phyloP scores from a whole-genome alignment of 805 yeast species.

The Starmerella sp. region DNA sequence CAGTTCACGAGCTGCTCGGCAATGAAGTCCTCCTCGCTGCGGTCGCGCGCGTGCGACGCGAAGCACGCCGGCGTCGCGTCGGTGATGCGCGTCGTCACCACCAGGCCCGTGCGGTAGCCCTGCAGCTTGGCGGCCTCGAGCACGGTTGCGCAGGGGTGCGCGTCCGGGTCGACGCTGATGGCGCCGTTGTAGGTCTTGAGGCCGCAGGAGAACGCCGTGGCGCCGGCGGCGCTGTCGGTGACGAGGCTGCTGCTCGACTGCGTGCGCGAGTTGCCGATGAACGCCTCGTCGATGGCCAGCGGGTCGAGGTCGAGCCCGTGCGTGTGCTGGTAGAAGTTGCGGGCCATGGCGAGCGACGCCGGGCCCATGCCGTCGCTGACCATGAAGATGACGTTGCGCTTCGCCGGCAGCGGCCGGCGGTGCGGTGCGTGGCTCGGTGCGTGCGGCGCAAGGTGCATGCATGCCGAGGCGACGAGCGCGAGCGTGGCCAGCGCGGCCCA shows the following conservation, averaged over 20 bases:
- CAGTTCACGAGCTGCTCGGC: constrained; percentile 77
- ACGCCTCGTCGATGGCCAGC: constrained; percentile 55
- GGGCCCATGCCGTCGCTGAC: constrained; percentile 97
- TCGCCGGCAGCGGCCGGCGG: neutral
- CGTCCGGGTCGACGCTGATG: constrained; percentile 64
- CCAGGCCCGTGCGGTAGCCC: constrained; percentile 79
- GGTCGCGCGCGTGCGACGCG: constrained; percentile 62
- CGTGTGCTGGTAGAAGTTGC: constrained; percentile 58
- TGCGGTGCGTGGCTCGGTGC: neutral
- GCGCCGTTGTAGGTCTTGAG: constrained; percentile 81
- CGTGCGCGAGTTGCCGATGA: constrained; percentile 79
- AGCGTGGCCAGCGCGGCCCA: constrained; percentile 9
- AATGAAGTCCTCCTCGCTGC: constrained; percentile 72
- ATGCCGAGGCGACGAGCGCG: neutral
- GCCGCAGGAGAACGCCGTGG: constrained; percentile 84
- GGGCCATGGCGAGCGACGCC: constrained; percentile 65
- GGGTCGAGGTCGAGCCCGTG: constrained; percentile 37
- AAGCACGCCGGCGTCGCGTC: constrained; percentile 95
- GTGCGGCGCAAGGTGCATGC: neutral
- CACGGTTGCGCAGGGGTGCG: constrained; percentile 74
- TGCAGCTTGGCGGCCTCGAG: constrained; percentile 74
- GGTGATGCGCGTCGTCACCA: constrained; percentile 82
- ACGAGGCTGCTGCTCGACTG: constrained; percentile 63
- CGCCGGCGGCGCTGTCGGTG: constrained; percentile 96
- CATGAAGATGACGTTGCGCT: constrained; percentile 67